Percentiles rank a stretch among this genome's conserved stretches.
Evolutionary conservation across 2,329 filamentous ascomycete genomes (phyloP).

Genomic region (Leptographium flavum): DNA sequence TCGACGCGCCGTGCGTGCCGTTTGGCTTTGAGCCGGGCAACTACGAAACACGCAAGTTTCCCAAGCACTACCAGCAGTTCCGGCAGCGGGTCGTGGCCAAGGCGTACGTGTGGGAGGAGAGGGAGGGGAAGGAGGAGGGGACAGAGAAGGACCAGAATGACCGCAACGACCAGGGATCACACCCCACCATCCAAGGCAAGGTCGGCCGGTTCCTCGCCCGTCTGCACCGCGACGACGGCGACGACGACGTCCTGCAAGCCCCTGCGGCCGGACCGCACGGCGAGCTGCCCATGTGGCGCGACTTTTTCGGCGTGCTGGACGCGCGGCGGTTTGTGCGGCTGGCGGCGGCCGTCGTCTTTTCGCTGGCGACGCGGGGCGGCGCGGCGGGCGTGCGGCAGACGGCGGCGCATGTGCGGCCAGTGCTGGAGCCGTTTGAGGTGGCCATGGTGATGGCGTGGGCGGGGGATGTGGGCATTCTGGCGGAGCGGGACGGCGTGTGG

Average conservation of each 20-base stretch:
- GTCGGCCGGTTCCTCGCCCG: not conserved
- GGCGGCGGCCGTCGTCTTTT: conserved; percentile 46
- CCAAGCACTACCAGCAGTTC: conserved; percentile 52
- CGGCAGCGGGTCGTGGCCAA: conserved; percentile 46
- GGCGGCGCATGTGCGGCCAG: conserved; percentile 38
- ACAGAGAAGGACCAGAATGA: not conserved
- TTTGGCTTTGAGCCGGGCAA: conserved; percentile 58
- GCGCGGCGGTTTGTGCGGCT: conserved; percentile 49
- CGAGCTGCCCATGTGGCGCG: conserved; percentile 56
- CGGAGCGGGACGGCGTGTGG: conserved; percentile 22
- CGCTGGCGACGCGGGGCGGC: conserved; percentile 48
- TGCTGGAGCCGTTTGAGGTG: conserved; percentile 50
- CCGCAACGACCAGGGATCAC: not conserved
- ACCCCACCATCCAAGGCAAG: not conserved
- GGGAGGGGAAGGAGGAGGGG: not conserved
- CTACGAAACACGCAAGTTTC: conserved; percentile 56
- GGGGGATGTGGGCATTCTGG: conserved; percentile 34
- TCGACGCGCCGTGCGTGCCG: conserved; percentile 45
- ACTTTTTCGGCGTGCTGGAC: conserved; percentile 49
- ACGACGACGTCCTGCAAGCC: not conserved
- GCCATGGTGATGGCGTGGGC: conserved; percentile 46
- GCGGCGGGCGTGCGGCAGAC: conserved; percentile 39
- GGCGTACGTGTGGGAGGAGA: conserved; percentile 33
- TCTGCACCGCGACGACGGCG: not conserved
- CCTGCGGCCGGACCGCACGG: not conserved